These are phyloP conservation scores for Artemisia argyi DNA, from an alignment of 129 eudicot species.

Conservation along the genomic window DNA sequence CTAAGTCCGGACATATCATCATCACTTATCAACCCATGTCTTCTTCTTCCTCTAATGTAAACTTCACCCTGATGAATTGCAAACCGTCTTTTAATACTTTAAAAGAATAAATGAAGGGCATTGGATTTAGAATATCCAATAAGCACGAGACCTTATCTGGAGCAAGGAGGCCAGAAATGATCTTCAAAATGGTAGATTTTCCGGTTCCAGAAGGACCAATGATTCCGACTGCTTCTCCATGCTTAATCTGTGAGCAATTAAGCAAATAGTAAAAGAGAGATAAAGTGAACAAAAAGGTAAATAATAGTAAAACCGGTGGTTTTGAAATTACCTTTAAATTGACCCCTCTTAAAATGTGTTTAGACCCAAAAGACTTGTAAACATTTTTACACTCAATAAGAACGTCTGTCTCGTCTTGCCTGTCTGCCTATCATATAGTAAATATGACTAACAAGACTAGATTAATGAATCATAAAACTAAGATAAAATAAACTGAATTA, in stretches of 20 bases:
- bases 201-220: slow-evolving; percentile 94
- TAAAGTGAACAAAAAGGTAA: background rate
- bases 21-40: slow-evolving; percentile 74
- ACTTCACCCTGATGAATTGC: slow-evolving; percentile 67
- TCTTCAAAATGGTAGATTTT: slow-evolving; percentile 75
- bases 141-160: slow-evolving; percentile 62
- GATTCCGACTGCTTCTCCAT: slow-evolving; percentile 88
- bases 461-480: too few relatives aligned
- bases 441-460: too few relatives aligned
- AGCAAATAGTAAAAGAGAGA: background rate
- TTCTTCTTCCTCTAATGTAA: slow-evolving; percentile 56
- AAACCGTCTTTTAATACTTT: background rate
- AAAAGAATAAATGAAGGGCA: too few relatives aligned
- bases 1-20: slow-evolving; percentile 81
- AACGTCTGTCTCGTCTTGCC: slow-evolving; percentile 52
- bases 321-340: slow-evolving; percentile 53
- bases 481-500: too few relatives aligned
- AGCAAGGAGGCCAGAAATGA: slow-evolving; percentile 85
- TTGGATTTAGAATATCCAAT: too few relatives aligned
- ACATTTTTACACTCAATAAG: slow-evolving; percentile 80
- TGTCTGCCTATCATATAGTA: too few relatives aligned
- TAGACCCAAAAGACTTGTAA: slow-evolving; percentile 80
- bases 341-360: slow-evolving; percentile 75
- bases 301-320: too few relatives aligned
- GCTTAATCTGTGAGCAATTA: slow-evolving; percentile 46